A percentile compares a stretch with the other conserved stretches of the same genome.
Evolutionary conservation across 257 asterid genomes (phyloP).

Genomic region (Ilex asprella): DNA sequence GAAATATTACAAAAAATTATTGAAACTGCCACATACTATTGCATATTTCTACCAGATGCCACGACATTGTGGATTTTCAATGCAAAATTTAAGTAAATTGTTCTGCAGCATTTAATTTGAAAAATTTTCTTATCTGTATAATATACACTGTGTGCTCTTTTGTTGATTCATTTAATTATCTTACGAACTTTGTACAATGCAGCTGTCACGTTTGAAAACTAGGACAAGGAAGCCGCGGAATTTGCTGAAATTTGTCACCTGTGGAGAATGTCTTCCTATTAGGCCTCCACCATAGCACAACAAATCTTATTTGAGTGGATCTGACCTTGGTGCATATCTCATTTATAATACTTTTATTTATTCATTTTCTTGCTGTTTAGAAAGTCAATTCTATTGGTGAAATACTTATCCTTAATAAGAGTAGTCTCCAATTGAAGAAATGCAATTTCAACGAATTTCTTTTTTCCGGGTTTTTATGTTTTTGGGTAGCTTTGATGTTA

Average conservation of each 20-base stretch:
- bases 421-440: too few relatives aligned
- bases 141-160: not conserved
- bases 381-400: conserved; percentile 23
- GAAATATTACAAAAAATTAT: too few relatives aligned
- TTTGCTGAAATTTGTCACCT: conserved; percentile 57
- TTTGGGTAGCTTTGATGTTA: too few relatives aligned
- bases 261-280: conserved; percentile 68
- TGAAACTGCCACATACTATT: too few relatives aligned
- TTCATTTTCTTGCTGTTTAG: conserved; percentile 18
- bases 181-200: conserved; percentile 17
- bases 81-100: not conserved
- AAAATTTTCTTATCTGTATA: conserved; percentile 12
- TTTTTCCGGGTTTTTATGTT: too few relatives aligned
- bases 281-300: conserved; percentile 47
- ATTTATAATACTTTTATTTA: conserved; percentile 9
- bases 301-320: conserved; percentile 11
- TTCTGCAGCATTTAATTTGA: not conserved
- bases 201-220: conserved; percentile 67
- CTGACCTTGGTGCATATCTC: conserved; percentile 8
- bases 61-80: too few relatives aligned
- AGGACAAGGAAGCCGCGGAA: conserved; percentile 54
- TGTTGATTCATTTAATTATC: not conserved
- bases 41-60: too few relatives aligned
- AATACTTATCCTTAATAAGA: not conserved
- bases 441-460: too few relatives aligned